Evolutionary conservation across 2,329 filamentous ascomycete genomes (phyloP).

Genomic region (Microdochium nivale): DNA sequence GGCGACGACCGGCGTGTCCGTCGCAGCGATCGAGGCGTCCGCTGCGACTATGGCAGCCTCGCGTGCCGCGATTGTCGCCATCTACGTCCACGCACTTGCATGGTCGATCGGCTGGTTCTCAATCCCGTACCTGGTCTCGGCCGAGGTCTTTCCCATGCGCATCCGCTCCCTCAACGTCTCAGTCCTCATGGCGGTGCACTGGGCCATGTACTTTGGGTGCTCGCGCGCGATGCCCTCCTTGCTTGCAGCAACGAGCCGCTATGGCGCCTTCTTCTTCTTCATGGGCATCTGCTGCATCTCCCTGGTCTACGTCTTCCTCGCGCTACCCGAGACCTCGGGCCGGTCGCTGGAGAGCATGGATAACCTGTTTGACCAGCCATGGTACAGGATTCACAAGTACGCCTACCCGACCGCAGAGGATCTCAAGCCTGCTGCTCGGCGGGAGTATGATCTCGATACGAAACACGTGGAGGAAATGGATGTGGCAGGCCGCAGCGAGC

Average conservation of each 20-base stretch:
- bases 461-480: background rate
- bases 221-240: conserved; percentile 24
- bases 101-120: conserved; percentile 39
- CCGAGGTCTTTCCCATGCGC: conserved; percentile 32
- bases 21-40: conserved; percentile 7
- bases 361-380: conserved; percentile 16
- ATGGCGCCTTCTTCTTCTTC: conserved; percentile 22
- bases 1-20: conserved; percentile 14
- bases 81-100: conserved; percentile 32
- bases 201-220: conserved; percentile 24
- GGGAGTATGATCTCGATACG: background rate
- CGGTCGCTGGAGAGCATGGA: conserved; percentile 21
- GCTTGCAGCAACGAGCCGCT: conserved; percentile 19
- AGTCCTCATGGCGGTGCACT: conserved; percentile 34
- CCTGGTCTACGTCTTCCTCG: conserved; percentile 21
- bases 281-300: conserved; percentile 15
- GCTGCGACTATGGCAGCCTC: conserved; percentile 18
- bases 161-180: conserved; percentile 31
- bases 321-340: conserved; percentile 21
- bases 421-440: background rate
- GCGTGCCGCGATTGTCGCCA: conserved; percentile 30
- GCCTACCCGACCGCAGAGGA: conserved; percentile 19
- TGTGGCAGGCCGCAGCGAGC: background rate
- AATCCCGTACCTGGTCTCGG: conserved; percentile 34
- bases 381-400: conserved; percentile 19